Evolutionary conservation across 179 eudicot species (phyloP).

Genomic region (Gypsophila paniculata): DNA sequence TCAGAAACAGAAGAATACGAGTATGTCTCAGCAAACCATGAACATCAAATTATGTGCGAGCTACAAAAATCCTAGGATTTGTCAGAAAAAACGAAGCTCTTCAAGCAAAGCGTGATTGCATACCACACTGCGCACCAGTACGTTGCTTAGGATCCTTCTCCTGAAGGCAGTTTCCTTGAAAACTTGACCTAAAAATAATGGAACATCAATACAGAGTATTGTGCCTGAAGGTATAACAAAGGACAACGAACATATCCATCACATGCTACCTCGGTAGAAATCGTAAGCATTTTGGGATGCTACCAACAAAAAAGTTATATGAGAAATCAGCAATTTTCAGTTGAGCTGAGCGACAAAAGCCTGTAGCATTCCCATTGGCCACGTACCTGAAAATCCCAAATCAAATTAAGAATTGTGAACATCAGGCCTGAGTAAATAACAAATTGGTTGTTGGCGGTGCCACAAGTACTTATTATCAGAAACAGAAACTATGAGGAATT

Average conservation of each 20-base stretch:
- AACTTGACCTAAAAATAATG: slow-evolving; percentile 52
- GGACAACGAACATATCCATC: neutral
- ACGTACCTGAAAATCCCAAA: slow-evolving; percentile 49
- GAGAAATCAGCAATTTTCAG: slow-evolving; percentile 71
- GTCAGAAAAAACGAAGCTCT: neutral
- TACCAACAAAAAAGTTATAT: slow-evolving; percentile 66
- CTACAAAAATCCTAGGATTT: neutral
- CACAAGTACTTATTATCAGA: too few relatives aligned
- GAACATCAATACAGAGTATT: neutral
- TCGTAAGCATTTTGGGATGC: slow-evolving; percentile 74
- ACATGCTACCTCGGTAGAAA: slow-evolving; percentile 62
- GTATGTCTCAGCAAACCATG: neutral
- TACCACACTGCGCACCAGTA: slow-evolving; percentile 68
- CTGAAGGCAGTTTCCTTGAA: slow-evolving; percentile 83
- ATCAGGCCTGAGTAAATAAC: too few relatives aligned
- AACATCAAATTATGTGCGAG: neutral
- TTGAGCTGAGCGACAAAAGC: slow-evolving; percentile 67
- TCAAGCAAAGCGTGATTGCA: slow-evolving; percentile 3
- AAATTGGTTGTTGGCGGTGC: too few relatives aligned
- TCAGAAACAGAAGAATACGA: slow-evolving; percentile 1
- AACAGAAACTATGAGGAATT: too few relatives aligned
- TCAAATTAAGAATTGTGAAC: neutral
- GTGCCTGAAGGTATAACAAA: neutral
- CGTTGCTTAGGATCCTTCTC: slow-evolving; percentile 65
- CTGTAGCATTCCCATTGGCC: slow-evolving; percentile 39